Percentiles rank a stretch among this genome's conserved stretches.
Conservation (phyloP, 139 green algal species). For the Ostreobium quekettii region DNA sequence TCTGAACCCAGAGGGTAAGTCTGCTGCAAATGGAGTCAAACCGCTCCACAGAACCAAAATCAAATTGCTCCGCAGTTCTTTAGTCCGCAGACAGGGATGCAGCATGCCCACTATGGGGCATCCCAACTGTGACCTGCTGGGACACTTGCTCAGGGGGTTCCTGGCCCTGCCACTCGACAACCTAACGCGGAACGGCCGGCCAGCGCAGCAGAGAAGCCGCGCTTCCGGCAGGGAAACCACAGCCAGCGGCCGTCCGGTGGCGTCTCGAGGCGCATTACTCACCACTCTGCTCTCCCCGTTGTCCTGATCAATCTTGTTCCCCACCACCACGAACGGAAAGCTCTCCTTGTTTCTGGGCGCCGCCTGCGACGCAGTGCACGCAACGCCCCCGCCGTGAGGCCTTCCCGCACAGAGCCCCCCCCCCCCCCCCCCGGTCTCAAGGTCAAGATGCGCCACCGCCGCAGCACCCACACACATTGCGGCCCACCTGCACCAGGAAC, state of each 20-base stretch:
- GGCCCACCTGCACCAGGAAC: slow-evolving; percentile 86
- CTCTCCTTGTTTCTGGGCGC: slow-evolving; percentile 76
- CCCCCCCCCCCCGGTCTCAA: no score
- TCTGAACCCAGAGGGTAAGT: no score
- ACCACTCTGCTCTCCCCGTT: slow-evolving; percentile 66
- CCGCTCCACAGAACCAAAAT: no score
- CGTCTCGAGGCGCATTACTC: not conserved
- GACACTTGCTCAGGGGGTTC: not conserved
- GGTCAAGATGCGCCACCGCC: not conserved
- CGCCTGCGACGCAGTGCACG: slow-evolving; percentile 41
- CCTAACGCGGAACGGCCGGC: no score
- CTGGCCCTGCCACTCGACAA: no score
- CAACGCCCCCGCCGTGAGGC: not conserved
- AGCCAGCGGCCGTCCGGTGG: no score
- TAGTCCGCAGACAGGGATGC: not conserved
- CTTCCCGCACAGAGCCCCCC: no score
- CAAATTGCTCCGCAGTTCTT: not conserved
- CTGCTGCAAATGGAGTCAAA: no score
- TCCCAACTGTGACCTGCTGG: not conserved
- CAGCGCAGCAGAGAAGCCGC: no score
- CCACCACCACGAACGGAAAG: slow-evolving; percentile 97
- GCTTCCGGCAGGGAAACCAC: no score
- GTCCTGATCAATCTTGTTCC: slow-evolving; percentile 98
- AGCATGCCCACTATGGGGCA: not conserved
- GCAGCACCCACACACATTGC: not conserved